A percentile compares a stretch with the other conserved stretches of the same genome.
Evolutionary conservation across 2,329 filamentous ascomycete genomes (phyloP).

Genomic region (Colletotrichum salicis): DNA sequence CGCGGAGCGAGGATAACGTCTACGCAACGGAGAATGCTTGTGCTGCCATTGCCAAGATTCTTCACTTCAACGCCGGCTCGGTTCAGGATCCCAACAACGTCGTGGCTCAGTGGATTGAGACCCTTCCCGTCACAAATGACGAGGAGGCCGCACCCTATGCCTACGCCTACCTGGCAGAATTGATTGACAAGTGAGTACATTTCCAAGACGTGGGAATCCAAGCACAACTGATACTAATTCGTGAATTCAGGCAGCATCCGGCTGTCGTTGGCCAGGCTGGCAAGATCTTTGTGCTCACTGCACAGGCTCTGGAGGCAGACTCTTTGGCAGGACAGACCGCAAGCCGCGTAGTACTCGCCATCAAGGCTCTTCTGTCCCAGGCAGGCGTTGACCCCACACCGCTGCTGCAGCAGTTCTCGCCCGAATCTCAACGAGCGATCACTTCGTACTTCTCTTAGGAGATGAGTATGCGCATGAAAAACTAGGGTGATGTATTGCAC

Average conservation of each 20-base stretch:
- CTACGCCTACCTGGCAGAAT: slow-evolving; percentile 88
- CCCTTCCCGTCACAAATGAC: slow-evolving; percentile 90
- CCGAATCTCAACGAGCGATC: slow-evolving; percentile 83
- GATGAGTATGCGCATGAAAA: background rate
- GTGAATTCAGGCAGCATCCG: slow-evolving; percentile 77
- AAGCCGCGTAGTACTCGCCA: slow-evolving; percentile 77
- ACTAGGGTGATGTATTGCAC: background rate
- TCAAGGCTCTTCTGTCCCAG: slow-evolving; percentile 79
- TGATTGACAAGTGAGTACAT: slow-evolving; percentile 95
- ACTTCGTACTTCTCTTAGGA: slow-evolving; percentile 79
- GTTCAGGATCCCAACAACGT: slow-evolving; percentile 81
- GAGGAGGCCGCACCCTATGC: slow-evolving; percentile 97
- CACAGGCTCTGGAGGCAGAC: slow-evolving; percentile 89
- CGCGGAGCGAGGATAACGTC: slow-evolving; percentile 90
- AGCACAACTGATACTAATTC: slow-evolving; percentile 40
- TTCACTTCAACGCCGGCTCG: slow-evolving; percentile 86
- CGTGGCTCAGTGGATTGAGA: slow-evolving; percentile 87
- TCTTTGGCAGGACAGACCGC: slow-evolving; percentile 88
- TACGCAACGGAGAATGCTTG: slow-evolving; percentile 98
- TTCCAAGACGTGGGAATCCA: slow-evolving; percentile 44
- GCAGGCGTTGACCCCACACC: slow-evolving; percentile 81
- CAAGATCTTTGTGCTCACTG: slow-evolving; percentile 86
- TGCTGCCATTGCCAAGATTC: slow-evolving; percentile 94
- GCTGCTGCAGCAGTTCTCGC: slow-evolving; percentile 78
- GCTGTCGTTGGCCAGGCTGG: slow-evolving; percentile 80